phyloP scores from a whole-genome alignment of 2,329 filamentous ascomycete genomes.

The Mollisia scopiformis region DNA sequence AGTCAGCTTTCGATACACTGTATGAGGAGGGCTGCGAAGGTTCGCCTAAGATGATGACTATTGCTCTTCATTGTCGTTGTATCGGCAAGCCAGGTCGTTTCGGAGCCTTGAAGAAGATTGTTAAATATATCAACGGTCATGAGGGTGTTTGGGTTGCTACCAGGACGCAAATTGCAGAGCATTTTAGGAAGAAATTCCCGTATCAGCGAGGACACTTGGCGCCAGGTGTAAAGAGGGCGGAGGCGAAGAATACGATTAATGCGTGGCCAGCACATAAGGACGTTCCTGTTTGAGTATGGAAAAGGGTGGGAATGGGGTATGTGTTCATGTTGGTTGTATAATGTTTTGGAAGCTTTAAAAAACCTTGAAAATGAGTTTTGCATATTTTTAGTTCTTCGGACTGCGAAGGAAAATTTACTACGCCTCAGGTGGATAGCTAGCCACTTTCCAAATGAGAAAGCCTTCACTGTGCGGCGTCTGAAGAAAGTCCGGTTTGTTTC shows the following conservation, averaged over 20 bases:
- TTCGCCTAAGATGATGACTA: conserved; percentile 59
- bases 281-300: conserved; percentile 18
- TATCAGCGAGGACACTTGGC: conserved; percentile 27
- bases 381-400: too few species aligned
- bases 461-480: too few species aligned
- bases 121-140: conserved; percentile 55
- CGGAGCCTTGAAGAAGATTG: conserved; percentile 53
- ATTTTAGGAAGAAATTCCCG: conserved; percentile 42
- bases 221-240: conserved; percentile 29
- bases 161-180: conserved; percentile 53
- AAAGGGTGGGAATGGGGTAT: not conserved
- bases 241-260: conserved; percentile 21
- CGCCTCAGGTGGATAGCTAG: too few species aligned
- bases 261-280: conserved; percentile 30
- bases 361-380: too few species aligned
- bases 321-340: too few species aligned
- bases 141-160: conserved; percentile 58
- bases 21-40: conserved; percentile 46
- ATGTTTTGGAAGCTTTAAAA: too few species aligned
- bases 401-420: too few species aligned
- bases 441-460: too few species aligned
- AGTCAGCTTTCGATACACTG: conserved; percentile 56
- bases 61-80: conserved; percentile 55
- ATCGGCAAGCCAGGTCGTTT: conserved; percentile 55
- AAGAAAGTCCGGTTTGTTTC: too few species aligned